Conservation (phyloP, 352 stramenopile species). For the Thraustochytrium sp. region DNA sequence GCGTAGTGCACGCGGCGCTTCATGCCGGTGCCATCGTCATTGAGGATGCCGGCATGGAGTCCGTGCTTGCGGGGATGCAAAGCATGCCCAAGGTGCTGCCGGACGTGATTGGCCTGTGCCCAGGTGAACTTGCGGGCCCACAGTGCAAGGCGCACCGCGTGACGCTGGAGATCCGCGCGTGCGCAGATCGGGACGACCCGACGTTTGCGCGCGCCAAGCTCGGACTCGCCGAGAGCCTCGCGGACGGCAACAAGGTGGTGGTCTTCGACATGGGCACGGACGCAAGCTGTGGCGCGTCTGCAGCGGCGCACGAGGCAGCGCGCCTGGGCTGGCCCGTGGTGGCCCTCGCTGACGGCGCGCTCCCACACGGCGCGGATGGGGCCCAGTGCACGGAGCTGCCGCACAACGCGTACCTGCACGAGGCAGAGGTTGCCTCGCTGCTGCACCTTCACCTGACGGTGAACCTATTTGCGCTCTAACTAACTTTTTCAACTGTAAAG, state of each 20-base stretch:
- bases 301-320: not conserved
- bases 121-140: not conserved
- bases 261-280: not conserved
- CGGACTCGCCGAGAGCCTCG: not conserved
- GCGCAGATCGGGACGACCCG: not conserved
- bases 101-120: not conserved
- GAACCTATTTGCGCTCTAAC: not conserved
- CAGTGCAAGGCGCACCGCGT: not conserved
- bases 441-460: not conserved
- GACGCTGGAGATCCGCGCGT: not conserved
- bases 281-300: not conserved
- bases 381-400: not conserved
- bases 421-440: not conserved
- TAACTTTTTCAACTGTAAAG: not conserved
- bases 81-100: not conserved
- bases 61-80: not conserved
- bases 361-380: not conserved
- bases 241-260: not conserved
- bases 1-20: not conserved
- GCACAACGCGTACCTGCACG: not conserved
- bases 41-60: not conserved
- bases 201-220: not conserved
- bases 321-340: not conserved
- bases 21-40: not conserved
- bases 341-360: not conserved